These are phyloP conservation scores for Pontederia crassipes DNA, from an alignment of 176 grass and related monocot genomes.

Conservation along the genomic window DNA sequence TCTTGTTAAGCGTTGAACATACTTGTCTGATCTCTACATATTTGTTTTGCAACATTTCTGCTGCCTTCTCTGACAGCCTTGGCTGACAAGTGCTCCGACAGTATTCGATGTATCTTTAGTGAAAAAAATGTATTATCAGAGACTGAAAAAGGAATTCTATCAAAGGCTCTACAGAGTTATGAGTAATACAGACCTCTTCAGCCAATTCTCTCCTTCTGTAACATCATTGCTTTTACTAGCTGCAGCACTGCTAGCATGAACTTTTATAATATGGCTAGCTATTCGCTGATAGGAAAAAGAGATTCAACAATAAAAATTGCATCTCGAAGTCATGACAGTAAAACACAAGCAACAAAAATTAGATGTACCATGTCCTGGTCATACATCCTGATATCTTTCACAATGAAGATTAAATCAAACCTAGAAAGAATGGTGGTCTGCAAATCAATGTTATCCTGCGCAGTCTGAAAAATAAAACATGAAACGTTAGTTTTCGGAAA, in stretches of 20 bases:
- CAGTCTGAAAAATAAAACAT: slow-evolving; percentile 36
- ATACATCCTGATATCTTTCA: slow-evolving; percentile 84
- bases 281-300: slow-evolving; percentile 36
- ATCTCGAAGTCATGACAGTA: background rate
- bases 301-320: background rate
- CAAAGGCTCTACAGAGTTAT: background rate
- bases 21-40: slow-evolving; percentile 98
- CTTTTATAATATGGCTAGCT: slow-evolving; percentile 87
- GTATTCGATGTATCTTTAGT: slow-evolving; percentile 71
- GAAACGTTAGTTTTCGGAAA: background rate
- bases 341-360: background rate
- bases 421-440: slow-evolving; percentile 97
- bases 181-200: slow-evolving; percentile 52
- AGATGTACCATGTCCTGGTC: slow-evolving; percentile 83
- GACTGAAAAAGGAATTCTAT: no score
- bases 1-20: background rate
- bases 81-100: slow-evolving; percentile 70
- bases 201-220: slow-evolving; percentile 88
- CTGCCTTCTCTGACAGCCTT: slow-evolving; percentile 77
- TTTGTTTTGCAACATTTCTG: slow-evolving; percentile 96
- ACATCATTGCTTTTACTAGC: slow-evolving; percentile 37
- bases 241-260: slow-evolving; percentile 79
- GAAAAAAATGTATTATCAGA: slow-evolving; percentile 1
- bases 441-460: slow-evolving; percentile 96
- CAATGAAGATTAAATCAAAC: slow-evolving; percentile 96